Base-by-base conservation (phyloP, 768 basidiomycete genomes). In the Mycena epipterygia region DNA sequence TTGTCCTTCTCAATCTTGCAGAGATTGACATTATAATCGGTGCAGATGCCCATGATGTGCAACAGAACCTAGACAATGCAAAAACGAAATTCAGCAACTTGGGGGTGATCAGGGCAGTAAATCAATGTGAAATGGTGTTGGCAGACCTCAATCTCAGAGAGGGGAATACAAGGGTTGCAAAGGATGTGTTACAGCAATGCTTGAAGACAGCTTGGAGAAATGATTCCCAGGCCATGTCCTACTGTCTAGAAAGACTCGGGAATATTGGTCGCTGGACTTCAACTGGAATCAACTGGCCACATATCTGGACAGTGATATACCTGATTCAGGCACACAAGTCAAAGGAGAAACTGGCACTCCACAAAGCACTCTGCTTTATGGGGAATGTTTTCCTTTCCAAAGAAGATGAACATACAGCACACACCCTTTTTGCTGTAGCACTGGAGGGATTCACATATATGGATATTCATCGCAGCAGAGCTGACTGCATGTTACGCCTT, bases 381-480 rank as follows among this genome's bases (percentile, higher is more conserved):
- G 52, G 52, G 17, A 39, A 64, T 21, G 2, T 55, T 2, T 52
- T 63, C n/a, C 21, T 64, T 16, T n/a, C 7, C 11, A 2, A 23
- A 0, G 17, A 12, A 6, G 32, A 42, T 44, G 21, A 42, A 32
- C 21, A 42, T 4, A 56, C 51, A 5, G 63, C 63, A 25, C 5
- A 7, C 14, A 55, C 11, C 23, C 63, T 64, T 12, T 46, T 55
- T 9, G 23, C 1, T 8, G n/a, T 64, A 9, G 39, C 63, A 2
- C 23, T 64, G 39, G 63, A 55, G 11, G 63, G 52, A 14, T 64
- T 64, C 30, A 64, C 52, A 0, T n/a, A 30, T 16, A 64, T 55
- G 63, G 52, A 55, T 56, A 41, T 64, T 19, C 63, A 64, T 32
- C 29, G 37, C 12, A 33, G 63, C 17, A 17, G 63, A 23, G 63